Evolutionary conservation across 1,139 yeast genomes (phyloP).

Genomic region (Protomyces inouyei): DNA sequence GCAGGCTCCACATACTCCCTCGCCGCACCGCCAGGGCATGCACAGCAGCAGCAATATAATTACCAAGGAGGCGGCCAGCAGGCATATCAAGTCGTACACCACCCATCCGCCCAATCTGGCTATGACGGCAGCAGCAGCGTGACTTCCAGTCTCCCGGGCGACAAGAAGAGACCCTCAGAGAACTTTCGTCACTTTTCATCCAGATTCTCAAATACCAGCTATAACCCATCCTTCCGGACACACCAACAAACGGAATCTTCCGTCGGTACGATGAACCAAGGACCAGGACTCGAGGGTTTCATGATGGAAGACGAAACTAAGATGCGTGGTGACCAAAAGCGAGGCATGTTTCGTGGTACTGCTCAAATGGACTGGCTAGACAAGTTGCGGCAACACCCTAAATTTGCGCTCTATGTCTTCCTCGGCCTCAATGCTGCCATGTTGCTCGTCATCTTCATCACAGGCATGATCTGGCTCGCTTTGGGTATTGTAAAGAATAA

Average conservation of each 20-base stretch:
- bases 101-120: background rate
- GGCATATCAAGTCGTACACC: slow-evolving; percentile 7
- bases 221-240: background rate
- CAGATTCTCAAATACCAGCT: slow-evolving; percentile 23
- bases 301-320: background rate
- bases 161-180: slow-evolving; percentile 7
- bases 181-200: slow-evolving; percentile 10
- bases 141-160: background rate
- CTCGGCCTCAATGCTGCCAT: slow-evolving; percentile 21
- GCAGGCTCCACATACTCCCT: slow-evolving; percentile 2
- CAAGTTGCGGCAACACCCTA: slow-evolving; percentile 11
- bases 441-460: slow-evolving; percentile 20
- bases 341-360: background rate
- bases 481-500: slow-evolving; percentile 13
- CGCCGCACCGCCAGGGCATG: slow-evolving; percentile 18
- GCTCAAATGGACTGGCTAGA: slow-evolving; percentile 24
- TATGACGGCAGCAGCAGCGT: slow-evolving; percentile 13
- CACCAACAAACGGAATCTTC: background rate
- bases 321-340: slow-evolving; percentile 18
- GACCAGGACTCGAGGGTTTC: slow-evolving; percentile 14
- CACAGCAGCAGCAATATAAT: background rate
- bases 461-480: slow-evolving; percentile 14
- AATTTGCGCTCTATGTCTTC: slow-evolving; percentile 19
- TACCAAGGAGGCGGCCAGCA: background rate
- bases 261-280: background rate